Conservation (phyloP, 805 yeast species). For the Candida sonorensis region DNA sequence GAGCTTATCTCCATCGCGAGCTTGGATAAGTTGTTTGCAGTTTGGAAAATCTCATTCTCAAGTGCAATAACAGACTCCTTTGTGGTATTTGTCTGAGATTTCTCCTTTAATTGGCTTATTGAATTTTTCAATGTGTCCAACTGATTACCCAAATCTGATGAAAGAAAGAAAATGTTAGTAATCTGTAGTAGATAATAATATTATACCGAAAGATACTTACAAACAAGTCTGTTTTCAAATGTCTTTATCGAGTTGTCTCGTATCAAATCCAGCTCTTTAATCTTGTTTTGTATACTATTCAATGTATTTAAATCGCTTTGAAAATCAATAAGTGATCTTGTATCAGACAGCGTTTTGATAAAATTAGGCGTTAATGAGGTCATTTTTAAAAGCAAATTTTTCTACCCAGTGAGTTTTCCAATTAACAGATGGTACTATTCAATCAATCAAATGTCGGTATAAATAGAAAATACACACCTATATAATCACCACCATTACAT, state of each 20-base stretch:
- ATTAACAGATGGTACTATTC: no score
- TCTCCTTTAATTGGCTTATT: constrained; percentile 21
- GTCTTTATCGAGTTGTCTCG: neutral
- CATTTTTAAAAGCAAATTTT: neutral
- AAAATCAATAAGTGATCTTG: constrained; percentile 32
- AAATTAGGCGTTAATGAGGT: constrained; percentile 1
- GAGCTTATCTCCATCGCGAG: constrained; percentile 39
- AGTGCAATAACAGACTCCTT: constrained; percentile 26
- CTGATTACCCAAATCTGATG: constrained; percentile 12
- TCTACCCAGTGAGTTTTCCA: no score
- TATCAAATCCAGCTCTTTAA: constrained; percentile 5
- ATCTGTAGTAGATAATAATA: no score
- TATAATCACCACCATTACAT: no score
- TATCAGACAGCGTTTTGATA: constrained; percentile 10
- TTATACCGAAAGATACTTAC: constrained; percentile 3
- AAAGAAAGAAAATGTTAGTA: constrained; percentile 4
- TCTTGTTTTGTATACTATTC: constrained; percentile 22
- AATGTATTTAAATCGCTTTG: constrained; percentile 43
- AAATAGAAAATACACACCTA: no score
- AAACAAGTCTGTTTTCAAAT: constrained; percentile 14
- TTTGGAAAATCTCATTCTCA: constrained; percentile 40
- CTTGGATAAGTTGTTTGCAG: constrained; percentile 48
- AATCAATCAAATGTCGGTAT: no score
- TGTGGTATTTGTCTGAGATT: constrained; percentile 24
- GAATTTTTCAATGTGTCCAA: constrained; percentile 12